Conservation (phyloP, 2,329 filamentous ascomycete genomes). For the Dactylellina sp. region DNA sequence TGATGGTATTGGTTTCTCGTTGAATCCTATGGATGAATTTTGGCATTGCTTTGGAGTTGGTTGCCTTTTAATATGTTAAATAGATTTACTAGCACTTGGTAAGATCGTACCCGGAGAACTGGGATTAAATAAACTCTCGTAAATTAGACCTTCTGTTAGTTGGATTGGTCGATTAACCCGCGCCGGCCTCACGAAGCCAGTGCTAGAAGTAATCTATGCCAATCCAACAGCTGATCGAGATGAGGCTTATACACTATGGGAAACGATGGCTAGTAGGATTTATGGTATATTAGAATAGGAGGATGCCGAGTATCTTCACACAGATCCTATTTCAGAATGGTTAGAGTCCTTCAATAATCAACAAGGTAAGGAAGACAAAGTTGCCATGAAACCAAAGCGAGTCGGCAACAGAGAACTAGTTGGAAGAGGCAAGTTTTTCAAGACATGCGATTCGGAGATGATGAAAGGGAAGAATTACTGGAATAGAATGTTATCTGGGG, state of each 20-base stretch:
- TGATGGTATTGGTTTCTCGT: not conserved
- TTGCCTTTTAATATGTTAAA: not conserved
- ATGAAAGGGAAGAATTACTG: not conserved
- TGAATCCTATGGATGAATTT: not conserved
- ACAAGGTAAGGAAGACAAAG: not conserved
- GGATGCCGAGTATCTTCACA: not conserved
- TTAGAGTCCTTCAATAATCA: not conserved
- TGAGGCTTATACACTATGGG: not conserved
- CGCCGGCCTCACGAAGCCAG: not conserved
- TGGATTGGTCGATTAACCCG: too few species aligned
- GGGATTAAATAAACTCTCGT: too few species aligned
- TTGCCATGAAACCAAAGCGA: not conserved
- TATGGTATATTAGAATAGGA: not conserved
- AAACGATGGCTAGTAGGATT: not conserved
- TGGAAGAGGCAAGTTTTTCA: not conserved
- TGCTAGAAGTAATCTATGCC: not conserved
- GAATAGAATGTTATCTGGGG: not conserved
- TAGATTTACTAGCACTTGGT: too few species aligned
- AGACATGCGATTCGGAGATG: not conserved
- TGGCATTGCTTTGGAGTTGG: slow-evolving; percentile 13
- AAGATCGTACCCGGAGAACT: too few species aligned
- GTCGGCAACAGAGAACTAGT: not conserved
- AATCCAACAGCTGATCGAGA: not conserved
- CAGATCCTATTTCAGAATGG: not conserved
- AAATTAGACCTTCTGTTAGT: not conserved